phyloP scores from a whole-genome alignment of 345 rosid genomes.

The Citrus unshiu region DNA sequence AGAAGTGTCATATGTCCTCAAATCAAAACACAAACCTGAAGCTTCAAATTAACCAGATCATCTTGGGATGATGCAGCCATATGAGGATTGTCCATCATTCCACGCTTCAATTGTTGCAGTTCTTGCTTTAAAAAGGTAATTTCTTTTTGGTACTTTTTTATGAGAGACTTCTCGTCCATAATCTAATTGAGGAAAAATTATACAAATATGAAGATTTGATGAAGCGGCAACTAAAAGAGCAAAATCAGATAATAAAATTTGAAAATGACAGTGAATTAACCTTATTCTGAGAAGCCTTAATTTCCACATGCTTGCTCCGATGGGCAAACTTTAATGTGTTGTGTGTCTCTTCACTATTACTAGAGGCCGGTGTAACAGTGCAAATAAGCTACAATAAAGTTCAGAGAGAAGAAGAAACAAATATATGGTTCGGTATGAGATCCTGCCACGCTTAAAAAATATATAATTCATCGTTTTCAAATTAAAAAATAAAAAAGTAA shows the following conservation, averaged over 20 bases:
- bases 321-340: conserved; percentile 77
- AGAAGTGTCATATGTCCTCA: not conserved
- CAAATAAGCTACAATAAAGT: conserved; percentile 55
- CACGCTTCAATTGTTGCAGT: conserved; percentile 55
- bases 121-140: conserved; percentile 60
- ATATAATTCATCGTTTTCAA: not conserved
- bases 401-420: conserved; percentile 11
- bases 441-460: not conserved
- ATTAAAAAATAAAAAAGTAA: too few relatives aligned
- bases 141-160: conserved; percentile 71
- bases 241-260: not conserved
- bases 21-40: conserved; percentile 46
- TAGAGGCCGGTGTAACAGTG: conserved; percentile 67
- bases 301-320: conserved; percentile 61
- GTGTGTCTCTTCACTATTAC: conserved; percentile 72
- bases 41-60: conserved; percentile 62
- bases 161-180: conserved; percentile 77
- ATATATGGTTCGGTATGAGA: not conserved
- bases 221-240: not conserved
- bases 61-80: conserved; percentile 44
- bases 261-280: conserved; percentile 22
- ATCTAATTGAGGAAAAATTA: conserved; percentile 32
- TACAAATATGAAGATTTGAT: conserved; percentile 3
- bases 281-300: conserved; percentile 67
- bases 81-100: conserved; percentile 43